A percentile compares a stretch with the other conserved stretches of the same genome.
These are phyloP conservation scores for Fabrea salina DNA, from an alignment of 169 alveolate species.

Conservation along the genomic window DNA sequence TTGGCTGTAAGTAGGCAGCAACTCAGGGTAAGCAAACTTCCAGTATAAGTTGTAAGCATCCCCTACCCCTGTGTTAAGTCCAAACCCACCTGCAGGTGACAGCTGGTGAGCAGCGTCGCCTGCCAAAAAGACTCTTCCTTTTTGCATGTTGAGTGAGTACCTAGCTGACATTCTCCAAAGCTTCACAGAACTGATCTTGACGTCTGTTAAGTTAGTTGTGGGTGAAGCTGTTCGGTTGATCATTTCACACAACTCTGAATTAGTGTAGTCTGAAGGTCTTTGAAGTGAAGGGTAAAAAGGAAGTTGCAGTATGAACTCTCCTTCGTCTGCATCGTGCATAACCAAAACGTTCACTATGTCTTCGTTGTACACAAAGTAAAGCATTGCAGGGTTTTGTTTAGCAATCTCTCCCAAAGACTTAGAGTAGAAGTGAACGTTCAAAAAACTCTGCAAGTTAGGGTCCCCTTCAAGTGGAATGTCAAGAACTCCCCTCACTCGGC, in stretches of 20 bases:
- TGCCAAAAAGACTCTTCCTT: slow-evolving; percentile 44
- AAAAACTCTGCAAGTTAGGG: not conserved
- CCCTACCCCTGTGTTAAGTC: slow-evolving; percentile 71
- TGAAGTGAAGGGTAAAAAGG: not conserved
- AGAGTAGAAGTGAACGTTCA: slow-evolving; percentile 11
- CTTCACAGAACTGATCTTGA: slow-evolving; percentile 36
- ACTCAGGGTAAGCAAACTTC: slow-evolving; percentile 27
- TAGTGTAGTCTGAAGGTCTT: not conserved
- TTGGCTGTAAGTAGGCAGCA: not conserved
- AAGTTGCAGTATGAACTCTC: not conserved
- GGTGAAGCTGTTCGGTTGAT: not conserved
- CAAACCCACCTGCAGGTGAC: slow-evolving; percentile 73
- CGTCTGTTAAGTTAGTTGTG: not conserved
- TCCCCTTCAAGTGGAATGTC: not conserved
- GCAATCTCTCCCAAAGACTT: not conserved
- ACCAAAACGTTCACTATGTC: not conserved
- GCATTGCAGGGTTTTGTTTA: slow-evolving; percentile 6
- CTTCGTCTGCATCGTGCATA: slow-evolving; percentile 16
- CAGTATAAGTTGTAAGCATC: slow-evolving; percentile 63
- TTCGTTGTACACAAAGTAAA: slow-evolving; percentile 14
- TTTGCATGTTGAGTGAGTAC: slow-evolving; percentile 2
- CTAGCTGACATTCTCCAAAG: slow-evolving; percentile 54
- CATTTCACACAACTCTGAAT: not conserved
- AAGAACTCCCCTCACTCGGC: not conserved
- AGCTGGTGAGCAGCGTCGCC: slow-evolving; percentile 77